Base-by-base conservation (phyloP, 2,329 filamentous ascomycete genomes). In the Colletotrichum eremochloae region DNA sequence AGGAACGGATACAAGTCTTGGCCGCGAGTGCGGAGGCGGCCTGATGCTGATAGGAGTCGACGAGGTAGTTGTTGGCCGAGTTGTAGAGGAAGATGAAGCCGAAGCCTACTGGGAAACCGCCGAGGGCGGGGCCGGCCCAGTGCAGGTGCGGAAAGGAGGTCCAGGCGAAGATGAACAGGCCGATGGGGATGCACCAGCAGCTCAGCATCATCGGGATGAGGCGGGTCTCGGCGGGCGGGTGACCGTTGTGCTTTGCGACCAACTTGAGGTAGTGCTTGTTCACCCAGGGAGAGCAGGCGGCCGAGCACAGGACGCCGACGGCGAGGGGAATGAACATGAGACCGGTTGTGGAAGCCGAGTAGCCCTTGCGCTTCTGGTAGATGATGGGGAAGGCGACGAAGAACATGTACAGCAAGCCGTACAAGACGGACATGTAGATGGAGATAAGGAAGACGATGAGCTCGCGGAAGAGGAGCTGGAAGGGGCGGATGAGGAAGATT, bases 321-420 rank as follows among this genome's bases (percentile, higher is more conserved):
- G 94, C 93, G 57, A 96, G 81, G 1, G 94, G 94, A 74, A 96
- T 95, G 81, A 97, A 97, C 92, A 96, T 96, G 11, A 97, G 86
- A 58, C 94, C 94, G 0, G 94, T 95, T 38, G 85, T 91, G 46
- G 92, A 88, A 38, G 93, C 87, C 4, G 87, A 90, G 82, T 92
- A 97, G 2, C 93, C 93, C 82, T 97, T 97, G 71, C 93, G 92
- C 81, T 90, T 86, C 75, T 94, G 88, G 83, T 93, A 97, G 70
- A 97, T 86, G 76, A 91, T 89, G 42, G 90, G 88, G 78, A 84
- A 93, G 71, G 91, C 91, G 71, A 93, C 86, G 83, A 93, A 93
- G 85, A 93, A 93, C 91, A 94, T 93, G 85, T 93, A 93, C 20
- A 93, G 83, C 5, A 93, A 83, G 12, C 91, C 91, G 80, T 94